These are phyloP conservation scores for Ehretia macrophylla DNA, from an alignment of 257 asterid genomes.

Conservation along the genomic window DNA sequence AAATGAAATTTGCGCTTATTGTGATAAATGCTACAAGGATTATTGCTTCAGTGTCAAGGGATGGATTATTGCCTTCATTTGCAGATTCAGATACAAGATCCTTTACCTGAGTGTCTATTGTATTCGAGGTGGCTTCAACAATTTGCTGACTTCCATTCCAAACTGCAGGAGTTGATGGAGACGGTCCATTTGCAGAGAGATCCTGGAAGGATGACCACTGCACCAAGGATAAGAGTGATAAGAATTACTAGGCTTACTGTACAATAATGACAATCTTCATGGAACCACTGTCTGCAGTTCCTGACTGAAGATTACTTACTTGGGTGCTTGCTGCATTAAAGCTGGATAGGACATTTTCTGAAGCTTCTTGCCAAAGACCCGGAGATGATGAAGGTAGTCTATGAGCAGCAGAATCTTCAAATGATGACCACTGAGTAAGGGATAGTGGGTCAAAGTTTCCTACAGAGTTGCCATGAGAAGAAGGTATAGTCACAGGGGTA, in stretches of 20 bases:
- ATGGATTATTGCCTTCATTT: neutral
- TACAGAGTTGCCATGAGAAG: conserved; percentile 38
- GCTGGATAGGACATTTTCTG: conserved; percentile 14
- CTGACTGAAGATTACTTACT: conserved; percentile 10
- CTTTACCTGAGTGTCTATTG: conserved; percentile 32
- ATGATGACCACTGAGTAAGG: conserved; percentile 23
- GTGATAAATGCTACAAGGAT: neutral
- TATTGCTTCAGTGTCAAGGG: conserved; percentile 6
- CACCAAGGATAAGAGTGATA: conserved; percentile 19
- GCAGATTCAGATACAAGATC: conserved; percentile 5
- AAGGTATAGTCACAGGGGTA: conserved; percentile 28
- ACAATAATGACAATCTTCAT: too few relatives aligned
- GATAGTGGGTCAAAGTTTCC: conserved; percentile 30
- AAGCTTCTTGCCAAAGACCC: conserved; percentile 13
- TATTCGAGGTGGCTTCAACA: conserved; percentile 21
- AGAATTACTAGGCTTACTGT: neutral
- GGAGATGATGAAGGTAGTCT: conserved; percentile 15
- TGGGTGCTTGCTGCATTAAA: conserved; percentile 18
- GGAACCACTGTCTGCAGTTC: neutral
- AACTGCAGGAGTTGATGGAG: conserved; percentile 23
- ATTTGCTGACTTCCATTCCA: conserved; percentile 25
- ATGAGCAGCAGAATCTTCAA: conserved; percentile 13
- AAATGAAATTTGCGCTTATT: neutral
- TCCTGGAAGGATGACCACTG: conserved; percentile 30
- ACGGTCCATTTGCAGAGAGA: conserved; percentile 24